phyloP scores from a whole-genome alignment of 164 flowering plant genomes.

The Liquidambar formosana region DNA sequence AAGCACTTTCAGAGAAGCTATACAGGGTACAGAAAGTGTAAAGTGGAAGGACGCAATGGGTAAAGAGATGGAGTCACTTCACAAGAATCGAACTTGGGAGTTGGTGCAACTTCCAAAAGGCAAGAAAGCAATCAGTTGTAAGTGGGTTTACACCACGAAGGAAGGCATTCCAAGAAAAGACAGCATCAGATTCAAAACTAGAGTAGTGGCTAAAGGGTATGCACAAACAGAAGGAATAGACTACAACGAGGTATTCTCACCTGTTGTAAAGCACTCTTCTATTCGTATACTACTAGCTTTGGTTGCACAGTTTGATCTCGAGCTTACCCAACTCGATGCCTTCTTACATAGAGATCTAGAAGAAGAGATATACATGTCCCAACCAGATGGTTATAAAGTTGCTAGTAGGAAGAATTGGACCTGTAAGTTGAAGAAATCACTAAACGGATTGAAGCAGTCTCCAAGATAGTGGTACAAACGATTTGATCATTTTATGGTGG shows the following conservation, averaged over 20 bases:
- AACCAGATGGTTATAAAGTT: neutral
- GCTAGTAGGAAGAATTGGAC: neutral
- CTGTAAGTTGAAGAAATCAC: neutral
- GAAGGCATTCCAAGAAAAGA: neutral
- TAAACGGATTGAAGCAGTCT: constrained; percentile 3
- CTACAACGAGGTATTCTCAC: constrained; percentile 9
- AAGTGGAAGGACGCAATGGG: neutral
- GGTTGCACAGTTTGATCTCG: constrained; percentile 6
- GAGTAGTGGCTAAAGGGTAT: constrained; percentile 2
- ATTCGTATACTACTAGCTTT: neutral
- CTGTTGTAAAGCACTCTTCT: too few relatives aligned
- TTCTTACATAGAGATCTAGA: neutral
- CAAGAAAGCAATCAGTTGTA: neutral
- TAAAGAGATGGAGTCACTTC: neutral
- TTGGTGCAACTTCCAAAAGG: neutral
- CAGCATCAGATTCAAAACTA: neutral
- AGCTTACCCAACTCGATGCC: neutral
- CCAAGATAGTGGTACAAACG: neutral
- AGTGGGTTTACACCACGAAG: neutral
- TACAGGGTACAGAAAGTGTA: neutral
- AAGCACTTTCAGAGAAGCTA: neutral
- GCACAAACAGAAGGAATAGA: constrained; percentile 6
- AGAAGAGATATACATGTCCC: neutral
- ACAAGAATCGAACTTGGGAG: neutral
- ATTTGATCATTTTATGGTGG: neutral